Evolutionary conservation across 2,329 filamentous ascomycete genomes (phyloP), one percentile per base, ranked within the genome.

Genomic region (Penicillium sp.): DNA sequence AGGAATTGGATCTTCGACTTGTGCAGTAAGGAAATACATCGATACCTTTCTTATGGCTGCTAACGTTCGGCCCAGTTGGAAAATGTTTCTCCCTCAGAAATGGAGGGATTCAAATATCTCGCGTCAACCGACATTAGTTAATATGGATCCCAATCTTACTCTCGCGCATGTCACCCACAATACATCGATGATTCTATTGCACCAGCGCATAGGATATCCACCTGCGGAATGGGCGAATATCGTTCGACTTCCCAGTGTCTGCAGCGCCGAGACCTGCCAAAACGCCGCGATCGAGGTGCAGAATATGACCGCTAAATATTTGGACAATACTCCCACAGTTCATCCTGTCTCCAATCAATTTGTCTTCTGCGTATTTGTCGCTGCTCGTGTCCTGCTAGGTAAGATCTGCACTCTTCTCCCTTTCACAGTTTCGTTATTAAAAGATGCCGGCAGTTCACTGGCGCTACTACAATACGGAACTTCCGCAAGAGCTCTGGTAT

Each of bases 91-190:
- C 0, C 75, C 75, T 2, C 68, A 69, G 30, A 70, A 73, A 51
- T 77, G 77, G 74, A 72, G 71, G 37, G 70, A 67, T 41, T 54
- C 68, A 4, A 67, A 70, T 49, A 66, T 69, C 43, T 62, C 61
- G 37, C 54, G 59, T 34, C 57, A 48, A 17, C 23, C 61, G 50
- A 47, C 60, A 5, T 50, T 59, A 2, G 54, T 60, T 1, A 59
- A 51, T 7, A 78, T 78, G 68, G 78, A 81, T 46, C 78, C 78
- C 0, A 81, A 80, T 41, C 63, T 80, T 10, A 80, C 78, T 0
- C 60, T 80, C 0, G 78, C 78, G 0, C 77, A 81, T 27, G 66
- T 78, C 7, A 80, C 77, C 0, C 78, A 81, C 40, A 80, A 80
- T 46, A 75, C 77, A 0, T 78, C 77, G 0, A 79, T 79, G 66